Base-by-base conservation (phyloP, 176 grass and related monocot species). In the Aechmea fasciata region DNA sequence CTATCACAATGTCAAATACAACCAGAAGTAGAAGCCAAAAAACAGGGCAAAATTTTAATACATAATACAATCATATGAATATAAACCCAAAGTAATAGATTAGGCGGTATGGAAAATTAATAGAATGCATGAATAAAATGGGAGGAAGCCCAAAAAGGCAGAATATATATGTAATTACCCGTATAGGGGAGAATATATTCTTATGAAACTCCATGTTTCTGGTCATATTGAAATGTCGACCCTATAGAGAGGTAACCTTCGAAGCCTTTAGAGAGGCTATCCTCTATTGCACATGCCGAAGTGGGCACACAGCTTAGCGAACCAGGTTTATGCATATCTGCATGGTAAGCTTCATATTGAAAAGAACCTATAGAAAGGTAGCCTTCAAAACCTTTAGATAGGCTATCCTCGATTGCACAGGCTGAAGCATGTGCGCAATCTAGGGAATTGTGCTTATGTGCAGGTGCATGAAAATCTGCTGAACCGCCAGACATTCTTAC, bases 361-460 rank as follows among this genome's bases (percentile, higher is more conserved):
- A 71, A 80, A 72, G 86, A 89, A 11, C 85, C 81, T 67, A 90
- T 85, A 65, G 84, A 87, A 77, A 85, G 78, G 66, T 78, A 87
- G 73, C 83, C 81, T 78, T 92, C 84, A 19, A 92, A 90, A 20
- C 87, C 89, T 87, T 90, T 93, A 2, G 81, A 85, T 22, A 87
- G 81, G 57, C 79, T 69, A 79, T 83, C 85, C 23, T 91, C 85
- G 59, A 86, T 81, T 12, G 52, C 82, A 84, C 83, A 88, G 70
- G 79, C 61, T 0, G 85, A 89, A 50, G 73, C 86, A 65, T 84
- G 94, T 66, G 81, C 79, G 49, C 82, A 90, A 49, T 82, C 71
- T 71, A 81, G 85, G 77, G 87, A 79, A 57, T 78, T 79, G 53
- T 85, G 61, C 15, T 73, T 80, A 83, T 87, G 78, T 4, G 29